Evolutionary conservation across 2,329 filamentous ascomycete species (phyloP), one percentile per base, ranked within the genome.

Genomic region (Knufia fluminis): DNA sequence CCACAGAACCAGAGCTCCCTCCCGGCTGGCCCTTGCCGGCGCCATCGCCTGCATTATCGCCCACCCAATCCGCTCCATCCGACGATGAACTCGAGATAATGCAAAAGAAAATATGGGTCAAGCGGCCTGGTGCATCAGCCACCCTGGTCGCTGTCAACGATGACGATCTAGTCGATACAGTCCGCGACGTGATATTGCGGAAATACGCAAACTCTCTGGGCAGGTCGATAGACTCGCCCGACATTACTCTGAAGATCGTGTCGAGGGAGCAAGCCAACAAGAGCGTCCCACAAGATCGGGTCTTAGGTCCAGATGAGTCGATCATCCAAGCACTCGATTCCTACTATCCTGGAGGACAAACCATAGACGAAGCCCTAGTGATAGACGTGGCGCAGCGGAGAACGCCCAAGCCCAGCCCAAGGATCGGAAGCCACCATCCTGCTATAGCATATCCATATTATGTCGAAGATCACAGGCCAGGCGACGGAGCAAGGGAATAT

Each of bases 141-240:
- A 98, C 92, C 12, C 75, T 92, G 61, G 84, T 98, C 49, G 81
- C 84, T 53, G 85, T 94, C 60, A 77, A 80, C 59, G 86, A 94
- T 61, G 88, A 94, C 60, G 89, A 95, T 62, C 71, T 97, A 59
- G 90, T 97, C 50, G 92, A 98, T 66, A 91, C 96, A 68, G 83
- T 95, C 54, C 85, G 91, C 59, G 92, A 96, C 59, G 80, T 88
- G 74, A 92, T 97, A 50, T 72, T 97, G 59, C 82, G 80, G 61
- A 97, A 97, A 71, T 98, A 97, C 66, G 81, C 82, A 59, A 97
- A 98, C 68, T 94, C 89, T 12, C 75, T 98, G 22, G 91, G 91
- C 45, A 82, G 82, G 59, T 85, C 78, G 46, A 96, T 90, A 66
- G 92, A 98, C 69, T 78, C 92, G 9, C 92, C 92, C 10, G 92